Percentiles rank a stretch among this genome's conserved stretches.
phyloP scores from a whole-genome alignment of 768 basidiomycete species.

The Suillus subalutaceus region DNA sequence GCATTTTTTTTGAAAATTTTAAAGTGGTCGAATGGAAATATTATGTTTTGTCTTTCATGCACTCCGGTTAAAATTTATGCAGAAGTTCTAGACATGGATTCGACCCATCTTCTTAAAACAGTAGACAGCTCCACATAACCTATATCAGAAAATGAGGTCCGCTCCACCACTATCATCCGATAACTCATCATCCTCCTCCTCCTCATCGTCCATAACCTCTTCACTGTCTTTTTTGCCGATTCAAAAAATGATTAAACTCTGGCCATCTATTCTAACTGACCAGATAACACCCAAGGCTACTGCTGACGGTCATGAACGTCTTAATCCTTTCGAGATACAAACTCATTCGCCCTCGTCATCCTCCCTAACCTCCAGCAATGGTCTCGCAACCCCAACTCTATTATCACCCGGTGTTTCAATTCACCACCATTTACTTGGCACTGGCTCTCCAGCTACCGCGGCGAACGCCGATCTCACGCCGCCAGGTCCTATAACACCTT shows the following conservation, averaged over 20 bases:
- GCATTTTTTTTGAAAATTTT: too few relatives aligned
- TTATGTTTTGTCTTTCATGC: too few relatives aligned
- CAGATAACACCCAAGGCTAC: slow-evolving; percentile 63
- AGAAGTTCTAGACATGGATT: too few relatives aligned
- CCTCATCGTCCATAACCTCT: slow-evolving; percentile 5
- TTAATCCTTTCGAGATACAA: slow-evolving; percentile 64
- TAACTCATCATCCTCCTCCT: slow-evolving; percentile 19
- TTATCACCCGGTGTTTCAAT: slow-evolving; percentile 20
- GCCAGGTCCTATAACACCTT: slow-evolving; percentile 51
- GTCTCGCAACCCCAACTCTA: slow-evolving; percentile 18
- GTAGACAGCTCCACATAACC: not conserved
- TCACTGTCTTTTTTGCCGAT: slow-evolving; percentile 28
- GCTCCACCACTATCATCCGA: slow-evolving; percentile 16
- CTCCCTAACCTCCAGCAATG: slow-evolving; percentile 7
- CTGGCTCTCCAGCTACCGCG: slow-evolving; percentile 23
- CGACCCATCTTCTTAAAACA: slow-evolving; percentile 1
- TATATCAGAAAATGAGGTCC: slow-evolving; percentile 13
- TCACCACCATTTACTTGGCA: slow-evolving; percentile 35
- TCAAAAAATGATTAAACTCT: slow-evolving; percentile 65
- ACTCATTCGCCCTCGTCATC: slow-evolving; percentile 29
- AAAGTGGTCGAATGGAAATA: too few relatives aligned
- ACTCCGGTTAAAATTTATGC: not conserved
- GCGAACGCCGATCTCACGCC: slow-evolving; percentile 40
- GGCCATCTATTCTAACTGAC: slow-evolving; percentile 54
- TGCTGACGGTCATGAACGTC: slow-evolving; percentile 44